Conservation (phyloP, 345 rosid species). For the Boechera stricta region DNA sequence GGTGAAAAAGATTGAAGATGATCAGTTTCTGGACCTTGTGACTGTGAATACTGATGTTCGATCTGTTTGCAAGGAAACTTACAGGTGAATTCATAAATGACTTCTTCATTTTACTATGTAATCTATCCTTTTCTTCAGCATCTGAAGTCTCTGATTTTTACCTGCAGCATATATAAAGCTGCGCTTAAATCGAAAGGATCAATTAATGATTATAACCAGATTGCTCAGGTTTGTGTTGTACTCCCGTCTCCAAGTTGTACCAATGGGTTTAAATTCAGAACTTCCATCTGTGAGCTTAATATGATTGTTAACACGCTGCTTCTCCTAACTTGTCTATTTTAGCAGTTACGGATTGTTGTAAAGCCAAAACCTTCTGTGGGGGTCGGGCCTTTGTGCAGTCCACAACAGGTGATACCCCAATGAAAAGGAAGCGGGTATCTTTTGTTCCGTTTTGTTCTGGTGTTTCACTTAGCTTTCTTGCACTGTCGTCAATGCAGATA, state of each 20-base stretch:
- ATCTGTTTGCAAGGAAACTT: constrained; percentile 87
- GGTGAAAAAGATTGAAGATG: constrained; percentile 91
- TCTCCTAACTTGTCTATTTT: constrained; percentile 41
- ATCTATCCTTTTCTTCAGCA: constrained; percentile 23
- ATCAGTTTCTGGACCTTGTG: constrained; percentile 91
- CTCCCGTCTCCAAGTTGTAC: constrained; percentile 34
- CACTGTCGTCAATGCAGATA: constrained; percentile 64
- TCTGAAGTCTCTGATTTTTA: constrained; percentile 36
- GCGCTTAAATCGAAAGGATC: constrained; percentile 85
- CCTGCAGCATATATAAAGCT: constrained; percentile 79
- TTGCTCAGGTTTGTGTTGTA: constrained; percentile 81
- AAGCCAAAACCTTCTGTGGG: constrained; percentile 77
- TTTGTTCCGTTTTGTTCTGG: constrained; percentile 21
- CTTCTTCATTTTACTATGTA: constrained; percentile 32
- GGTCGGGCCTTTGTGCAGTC: constrained; percentile 80
- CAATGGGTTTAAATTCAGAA: constrained; percentile 13
- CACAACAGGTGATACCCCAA: constrained; percentile 75
- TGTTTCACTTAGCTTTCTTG: constrained; percentile 42
- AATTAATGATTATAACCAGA: constrained; percentile 85
- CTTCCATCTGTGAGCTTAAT: constrained; percentile 15
- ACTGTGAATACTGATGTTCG: constrained; percentile 81
- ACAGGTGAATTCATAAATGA: constrained; percentile 62
- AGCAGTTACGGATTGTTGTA: constrained; percentile 90
- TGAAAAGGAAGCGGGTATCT: constrained; percentile 35
- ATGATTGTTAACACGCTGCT: constrained; percentile 35